Base-by-base conservation (phyloP, 352 stramenopile species). In the Phytopythium delawarense region DNA sequence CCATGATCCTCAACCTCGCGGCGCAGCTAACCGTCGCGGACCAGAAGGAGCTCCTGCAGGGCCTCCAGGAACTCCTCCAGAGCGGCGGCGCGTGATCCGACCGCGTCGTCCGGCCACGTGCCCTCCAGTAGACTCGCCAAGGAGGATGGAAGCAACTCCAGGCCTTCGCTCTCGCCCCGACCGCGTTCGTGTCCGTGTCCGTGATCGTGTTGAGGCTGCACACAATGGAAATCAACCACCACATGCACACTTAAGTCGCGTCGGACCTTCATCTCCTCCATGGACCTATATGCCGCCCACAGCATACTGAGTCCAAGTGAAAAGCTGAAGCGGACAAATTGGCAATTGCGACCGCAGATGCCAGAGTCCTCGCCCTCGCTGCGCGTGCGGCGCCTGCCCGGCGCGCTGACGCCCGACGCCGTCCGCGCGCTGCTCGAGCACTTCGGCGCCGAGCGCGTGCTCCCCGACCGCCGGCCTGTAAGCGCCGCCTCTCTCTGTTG, bases 1-100 rank as follows among this genome's bases (percentile, higher is more conserved):
- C 71, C 21, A 74, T 87, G 70, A 88, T 94, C 44, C n/a, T 94
- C 28, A 89, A 91, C 62, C 79, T 89, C 32, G 78, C 91, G 60
- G 66, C 71, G 39, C 79, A 84, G 59, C 66, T 94, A 54, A 79
- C 78, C 54, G 32, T 74, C 37, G 79, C 85, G 20, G 78, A 94
- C 69, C 87, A 94, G 70, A 65, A 71, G 25, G 81, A 94, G 57
- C 69, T 92, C 40, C 44, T 94, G 23, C 62, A 80, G 56, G 70
- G 81, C 44, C 76, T 94, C 59, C 79, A 88, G 65, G 79, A 90
- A 51, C 67, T 87, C 40, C 39, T 89, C 42, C 61, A 83, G 66
- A 66, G 63, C 48, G 85, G 65, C 74, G 56, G 34, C 53, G 53
- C 21, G n/a, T 59, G 25, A 49, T 32, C n/a, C 45, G n/a, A 18